Conservation (phyloP, 257 asterid genomes). For the Solanum medicagineum region DNA sequence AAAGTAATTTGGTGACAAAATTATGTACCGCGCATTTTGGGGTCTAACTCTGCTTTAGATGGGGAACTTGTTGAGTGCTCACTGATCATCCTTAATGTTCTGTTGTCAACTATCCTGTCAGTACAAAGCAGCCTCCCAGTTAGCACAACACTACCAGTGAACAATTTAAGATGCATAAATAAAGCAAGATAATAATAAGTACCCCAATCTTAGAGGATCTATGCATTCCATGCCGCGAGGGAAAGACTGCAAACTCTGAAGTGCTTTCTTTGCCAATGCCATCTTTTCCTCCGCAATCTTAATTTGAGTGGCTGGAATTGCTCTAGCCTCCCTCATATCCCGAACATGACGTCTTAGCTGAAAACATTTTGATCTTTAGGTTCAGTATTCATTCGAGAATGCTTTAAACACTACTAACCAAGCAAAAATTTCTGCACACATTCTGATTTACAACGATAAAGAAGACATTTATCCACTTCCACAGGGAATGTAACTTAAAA, state of each 20-base stretch:
- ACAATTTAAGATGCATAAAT: neutral
- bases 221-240: slow-evolving; percentile 99
- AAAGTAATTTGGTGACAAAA: neutral
- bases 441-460: neutral
- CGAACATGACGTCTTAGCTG: slow-evolving; percentile 92
- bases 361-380: slow-evolving; percentile 2
- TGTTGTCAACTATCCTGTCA: slow-evolving; percentile 81
- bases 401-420: neutral
- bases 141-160: neutral
- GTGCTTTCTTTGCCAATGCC: slow-evolving; percentile 47
- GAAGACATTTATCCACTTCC: neutral
- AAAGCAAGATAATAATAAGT: slow-evolving; percentile 14
- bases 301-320: slow-evolving; percentile 38
- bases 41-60: slow-evolving; percentile 48
- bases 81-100: slow-evolving; percentile 78
- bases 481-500: neutral
- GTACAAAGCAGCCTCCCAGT: neutral
- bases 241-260: slow-evolving; percentile 61
- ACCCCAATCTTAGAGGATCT: slow-evolving; percentile 99
- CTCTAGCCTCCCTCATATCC: slow-evolving; percentile 90
- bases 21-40: slow-evolving; percentile 63
- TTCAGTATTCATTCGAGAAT: neutral
- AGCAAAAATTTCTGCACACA: neutral
- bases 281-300: slow-evolving; percentile 50
- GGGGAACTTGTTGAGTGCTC: slow-evolving; percentile 55